These are phyloP conservation scores for Agarophyton chilense DNA, from an alignment of 23 red algal genomes.

Conservation along the genomic window DNA sequence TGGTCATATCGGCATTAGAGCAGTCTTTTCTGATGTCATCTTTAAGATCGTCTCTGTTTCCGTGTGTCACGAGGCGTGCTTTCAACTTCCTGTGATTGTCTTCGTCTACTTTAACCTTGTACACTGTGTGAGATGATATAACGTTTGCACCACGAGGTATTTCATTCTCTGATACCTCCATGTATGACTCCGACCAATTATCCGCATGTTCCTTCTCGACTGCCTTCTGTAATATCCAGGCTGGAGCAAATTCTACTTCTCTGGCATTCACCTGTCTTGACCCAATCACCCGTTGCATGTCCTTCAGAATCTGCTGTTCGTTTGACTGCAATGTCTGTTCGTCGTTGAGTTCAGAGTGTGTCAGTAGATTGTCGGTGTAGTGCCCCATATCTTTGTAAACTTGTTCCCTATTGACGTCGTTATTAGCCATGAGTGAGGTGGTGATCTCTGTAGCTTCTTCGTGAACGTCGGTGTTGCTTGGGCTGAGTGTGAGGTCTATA, in stretches of 20 bases:
- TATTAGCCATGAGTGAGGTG: background rate
- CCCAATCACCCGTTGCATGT: background rate
- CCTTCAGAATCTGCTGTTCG: background rate
- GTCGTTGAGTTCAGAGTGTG: background rate
- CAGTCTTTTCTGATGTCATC: background rate
- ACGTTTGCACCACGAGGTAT: background rate
- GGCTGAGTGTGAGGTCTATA: background rate
- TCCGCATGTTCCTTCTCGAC: background rate
- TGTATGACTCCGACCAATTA: background rate
- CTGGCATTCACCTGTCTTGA: background rate
- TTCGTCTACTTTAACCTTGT: constrained; percentile 9
- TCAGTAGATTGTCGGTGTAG: background rate
- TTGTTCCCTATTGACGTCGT: background rate
- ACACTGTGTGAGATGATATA: constrained; percentile 8
- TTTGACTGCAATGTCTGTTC: background rate
- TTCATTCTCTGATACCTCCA: background rate
- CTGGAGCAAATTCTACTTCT: background rate
- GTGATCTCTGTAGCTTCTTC: background rate
- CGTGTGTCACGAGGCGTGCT: background rate
- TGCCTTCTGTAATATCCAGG: background rate
- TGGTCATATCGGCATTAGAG: background rate
- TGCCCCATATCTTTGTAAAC: constrained; percentile 24
- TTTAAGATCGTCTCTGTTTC: constrained; percentile 5
- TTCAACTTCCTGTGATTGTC: background rate
- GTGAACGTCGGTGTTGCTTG: background rate